These are phyloP conservation scores for Pyrenopolyporus hunteri DNA, from an alignment of 495 filamentous ascomycete genomes.

Conservation along the genomic window DNA sequence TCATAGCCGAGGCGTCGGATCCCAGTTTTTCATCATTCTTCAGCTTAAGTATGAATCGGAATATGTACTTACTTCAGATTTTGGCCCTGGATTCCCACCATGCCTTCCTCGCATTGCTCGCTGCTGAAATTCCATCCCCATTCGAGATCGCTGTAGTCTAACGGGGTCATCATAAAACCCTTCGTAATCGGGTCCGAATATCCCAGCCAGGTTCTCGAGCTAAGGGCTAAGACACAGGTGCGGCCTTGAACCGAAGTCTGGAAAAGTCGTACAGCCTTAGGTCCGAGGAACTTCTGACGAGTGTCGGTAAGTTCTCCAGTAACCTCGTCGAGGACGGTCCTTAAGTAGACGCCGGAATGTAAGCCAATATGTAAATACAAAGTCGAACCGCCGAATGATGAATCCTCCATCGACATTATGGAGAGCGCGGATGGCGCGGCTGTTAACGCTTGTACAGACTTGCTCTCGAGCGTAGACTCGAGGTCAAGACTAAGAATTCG, in stretches of 20 bases:
- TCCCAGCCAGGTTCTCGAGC: slow-evolving; percentile 89
- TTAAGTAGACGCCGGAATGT: slow-evolving; percentile 91
- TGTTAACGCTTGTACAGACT: slow-evolving; percentile 90
- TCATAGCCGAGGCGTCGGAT: slow-evolving; percentile 55
- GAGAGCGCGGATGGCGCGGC: slow-evolving; percentile 85
- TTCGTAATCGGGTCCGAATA: slow-evolving; percentile 85
- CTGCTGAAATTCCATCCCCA: slow-evolving; percentile 97
- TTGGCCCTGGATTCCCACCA: slow-evolving; percentile 93
- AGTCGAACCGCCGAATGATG: slow-evolving; percentile 71
- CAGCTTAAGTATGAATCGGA: slow-evolving; percentile 23
- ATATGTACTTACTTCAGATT: slow-evolving; percentile 76
- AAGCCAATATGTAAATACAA: slow-evolving; percentile 94
- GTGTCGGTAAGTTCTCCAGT: slow-evolving; percentile 95
- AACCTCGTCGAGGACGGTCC: slow-evolving; percentile 90
- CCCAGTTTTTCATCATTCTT: slow-evolving; percentile 73
- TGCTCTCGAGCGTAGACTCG: slow-evolving; percentile 86
- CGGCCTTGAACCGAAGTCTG: slow-evolving; percentile 82
- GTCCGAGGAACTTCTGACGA: slow-evolving; percentile 89
- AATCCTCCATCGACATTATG: slow-evolving; percentile 96
- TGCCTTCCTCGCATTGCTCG: slow-evolving; percentile 88
- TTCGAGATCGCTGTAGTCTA: slow-evolving; percentile 86
- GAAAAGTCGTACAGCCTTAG: slow-evolving; percentile 85
- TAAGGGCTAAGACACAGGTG: slow-evolving; percentile 87
- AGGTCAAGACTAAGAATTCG: slow-evolving; percentile 89
- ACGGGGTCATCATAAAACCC: slow-evolving; percentile 86